Evolutionary conservation across 1,284 basidiomycete species (phyloP).

Genomic region (Clitocybe nebularis): DNA sequence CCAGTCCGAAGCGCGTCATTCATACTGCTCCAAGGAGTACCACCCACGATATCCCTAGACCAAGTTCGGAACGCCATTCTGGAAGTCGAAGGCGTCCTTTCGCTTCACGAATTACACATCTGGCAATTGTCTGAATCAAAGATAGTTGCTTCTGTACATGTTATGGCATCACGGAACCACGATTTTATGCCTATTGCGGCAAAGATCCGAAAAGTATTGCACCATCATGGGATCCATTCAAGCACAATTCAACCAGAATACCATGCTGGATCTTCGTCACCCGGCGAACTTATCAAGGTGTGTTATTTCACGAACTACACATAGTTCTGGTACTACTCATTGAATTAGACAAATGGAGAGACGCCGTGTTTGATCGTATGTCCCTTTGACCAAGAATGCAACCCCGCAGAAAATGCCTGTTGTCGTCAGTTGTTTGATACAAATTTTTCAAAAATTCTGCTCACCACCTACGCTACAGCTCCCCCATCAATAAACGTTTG

Average conservation of each 20-base stretch:
- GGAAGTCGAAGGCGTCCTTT: slow-evolving; percentile 82
- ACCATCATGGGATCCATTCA: slow-evolving; percentile 92
- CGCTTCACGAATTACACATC: slow-evolving; percentile 93
- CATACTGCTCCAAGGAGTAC: slow-evolving; percentile 97
- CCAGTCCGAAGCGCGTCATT: slow-evolving; percentile 88
- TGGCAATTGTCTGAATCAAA: slow-evolving; percentile 82
- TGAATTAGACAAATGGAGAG: slow-evolving; percentile 36
- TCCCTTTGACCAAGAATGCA: slow-evolving; percentile 63
- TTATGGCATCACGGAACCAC: slow-evolving; percentile 73
- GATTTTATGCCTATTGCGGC: slow-evolving; percentile 92
- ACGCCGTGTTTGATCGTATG: slow-evolving; percentile 47
- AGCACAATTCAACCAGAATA: slow-evolving; percentile 89
- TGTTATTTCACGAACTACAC: slow-evolving; percentile 6
- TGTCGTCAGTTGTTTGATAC: slow-evolving; percentile 59
- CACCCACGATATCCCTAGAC: slow-evolving; percentile 84
- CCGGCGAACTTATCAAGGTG: slow-evolving; percentile 46
- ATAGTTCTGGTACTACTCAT: slow-evolving; percentile 5
- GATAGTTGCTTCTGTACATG: slow-evolving; percentile 94
- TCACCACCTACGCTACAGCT: slow-evolving; percentile 27
- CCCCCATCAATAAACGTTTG: slow-evolving; percentile 45
- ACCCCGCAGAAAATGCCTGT: slow-evolving; percentile 69
- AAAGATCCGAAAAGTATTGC: slow-evolving; percentile 80
- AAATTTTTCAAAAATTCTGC: slow-evolving; percentile 7
- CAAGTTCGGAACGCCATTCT: slow-evolving; percentile 80
- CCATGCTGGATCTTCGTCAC: slow-evolving; percentile 31